These are phyloP conservation scores for Magnusiomyces magnusii DNA, from an alignment of 1,139 yeast genomes.

Conservation along the genomic window DNA sequence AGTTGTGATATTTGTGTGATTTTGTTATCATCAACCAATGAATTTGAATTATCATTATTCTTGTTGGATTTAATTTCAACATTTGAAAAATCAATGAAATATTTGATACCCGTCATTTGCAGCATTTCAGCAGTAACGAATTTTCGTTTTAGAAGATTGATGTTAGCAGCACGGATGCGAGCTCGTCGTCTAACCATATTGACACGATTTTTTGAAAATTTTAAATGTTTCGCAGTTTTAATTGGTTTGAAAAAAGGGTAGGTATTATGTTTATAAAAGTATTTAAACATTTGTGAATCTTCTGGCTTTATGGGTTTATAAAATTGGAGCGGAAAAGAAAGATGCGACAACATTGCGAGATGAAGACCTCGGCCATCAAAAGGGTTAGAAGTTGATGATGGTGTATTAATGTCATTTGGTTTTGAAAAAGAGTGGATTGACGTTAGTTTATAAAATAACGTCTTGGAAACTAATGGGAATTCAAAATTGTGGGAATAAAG, in stretches of 20 bases:
- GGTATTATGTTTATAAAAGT: background rate
- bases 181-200: background rate
- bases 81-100: background rate
- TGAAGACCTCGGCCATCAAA: background rate
- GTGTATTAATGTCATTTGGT: background rate
- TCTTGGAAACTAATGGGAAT: background rate
- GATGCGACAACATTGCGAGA: background rate
- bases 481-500: constrained; percentile 3
- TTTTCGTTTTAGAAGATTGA: background rate
- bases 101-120: background rate
- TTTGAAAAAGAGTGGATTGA: background rate
- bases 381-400: background rate
- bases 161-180: background rate
- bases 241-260: background rate
- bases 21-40: background rate
- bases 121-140: constrained; percentile 2
- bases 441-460: background rate
- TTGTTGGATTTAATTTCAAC: background rate
- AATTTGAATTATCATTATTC: too few species aligned
- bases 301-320: background rate
- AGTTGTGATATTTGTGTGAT: background rate
- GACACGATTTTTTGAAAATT: too few species aligned
- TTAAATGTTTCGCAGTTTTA: too few species aligned
- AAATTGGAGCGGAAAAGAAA: background rate
- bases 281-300: background rate